Percentiles rank a stretch among this genome's conserved stretches.
Conservation (phyloP, 371 early-diverging fungal genomes). For the Chytridiales sp. region DNA sequence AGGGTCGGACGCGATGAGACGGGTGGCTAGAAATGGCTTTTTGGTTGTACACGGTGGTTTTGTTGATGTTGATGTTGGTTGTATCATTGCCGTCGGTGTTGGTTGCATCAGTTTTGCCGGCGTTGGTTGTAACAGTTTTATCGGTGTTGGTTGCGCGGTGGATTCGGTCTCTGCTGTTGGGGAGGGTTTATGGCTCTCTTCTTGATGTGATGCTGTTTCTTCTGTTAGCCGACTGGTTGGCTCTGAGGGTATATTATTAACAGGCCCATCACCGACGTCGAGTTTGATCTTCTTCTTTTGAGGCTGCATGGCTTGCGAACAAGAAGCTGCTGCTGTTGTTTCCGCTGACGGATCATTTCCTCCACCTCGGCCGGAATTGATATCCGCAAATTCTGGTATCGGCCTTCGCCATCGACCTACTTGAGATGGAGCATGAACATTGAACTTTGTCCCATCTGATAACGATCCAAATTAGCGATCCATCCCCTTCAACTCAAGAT, state of each 20-base stretch:
- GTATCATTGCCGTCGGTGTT: neutral
- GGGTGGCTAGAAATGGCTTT: conserved; percentile 77
- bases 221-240: too few relatives aligned
- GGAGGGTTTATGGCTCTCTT: neutral
- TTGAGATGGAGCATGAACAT: conserved; percentile 66
- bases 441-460: conserved; percentile 81
- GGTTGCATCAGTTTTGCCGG: neutral
- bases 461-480: neutral
- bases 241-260: too few relatives aligned
- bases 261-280: too few relatives aligned
- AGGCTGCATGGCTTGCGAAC: too few relatives aligned
- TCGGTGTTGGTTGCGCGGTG: neutral
- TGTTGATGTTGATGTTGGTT: neutral
- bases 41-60: neutral
- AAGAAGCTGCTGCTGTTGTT: neutral
- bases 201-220: too few relatives aligned
- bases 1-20: conserved; percentile 61
- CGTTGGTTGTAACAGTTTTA: neutral
- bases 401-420: conserved; percentile 38
- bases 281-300: too few relatives aligned
- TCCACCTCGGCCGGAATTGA: neutral
- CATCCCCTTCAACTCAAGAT: neutral
- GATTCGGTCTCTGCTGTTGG: neutral
- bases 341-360: neutral
- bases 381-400: neutral